phyloP scores from a whole-genome alignment of 306 rosid species.

The Prunus mume region DNA sequence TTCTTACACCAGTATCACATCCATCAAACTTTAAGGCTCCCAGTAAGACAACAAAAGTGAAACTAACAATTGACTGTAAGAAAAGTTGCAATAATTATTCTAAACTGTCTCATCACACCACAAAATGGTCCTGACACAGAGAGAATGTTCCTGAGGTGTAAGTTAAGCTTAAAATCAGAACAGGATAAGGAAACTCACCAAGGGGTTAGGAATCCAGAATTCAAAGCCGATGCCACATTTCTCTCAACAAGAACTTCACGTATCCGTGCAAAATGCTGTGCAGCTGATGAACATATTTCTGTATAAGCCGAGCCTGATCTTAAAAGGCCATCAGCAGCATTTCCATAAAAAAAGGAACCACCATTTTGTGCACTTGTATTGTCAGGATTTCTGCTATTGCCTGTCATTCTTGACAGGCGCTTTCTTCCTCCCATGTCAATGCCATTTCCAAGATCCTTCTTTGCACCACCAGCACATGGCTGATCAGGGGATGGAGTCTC shows the following conservation, averaged over 20 bases:
- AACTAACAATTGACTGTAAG: background rate
- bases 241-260: constrained; percentile 91
- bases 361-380: constrained; percentile 47
- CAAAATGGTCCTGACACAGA: no score
- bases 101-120: no score
- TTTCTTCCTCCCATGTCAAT: constrained; percentile 69
- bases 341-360: constrained; percentile 49
- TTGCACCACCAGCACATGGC: constrained; percentile 53
- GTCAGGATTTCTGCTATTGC: constrained; percentile 48
- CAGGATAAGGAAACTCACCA: constrained; percentile 53
- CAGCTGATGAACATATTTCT: constrained; percentile 76
- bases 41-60: no score
- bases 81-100: background rate
- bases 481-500: constrained; percentile 85
- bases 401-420: constrained; percentile 59
- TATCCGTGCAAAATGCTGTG: constrained; percentile 77
- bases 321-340: constrained; percentile 46
- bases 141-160: no score
- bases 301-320: constrained; percentile 70
- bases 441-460: constrained; percentile 64
- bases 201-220: constrained; percentile 91
- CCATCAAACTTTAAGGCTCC: background rate
- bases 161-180: background rate
- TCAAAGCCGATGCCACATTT: constrained; percentile 79
- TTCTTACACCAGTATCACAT: no score